Evolutionary conservation across 805 yeast species (phyloP), one percentile per base, ranked within the genome.

Genomic region (Candida chauliodis): DNA sequence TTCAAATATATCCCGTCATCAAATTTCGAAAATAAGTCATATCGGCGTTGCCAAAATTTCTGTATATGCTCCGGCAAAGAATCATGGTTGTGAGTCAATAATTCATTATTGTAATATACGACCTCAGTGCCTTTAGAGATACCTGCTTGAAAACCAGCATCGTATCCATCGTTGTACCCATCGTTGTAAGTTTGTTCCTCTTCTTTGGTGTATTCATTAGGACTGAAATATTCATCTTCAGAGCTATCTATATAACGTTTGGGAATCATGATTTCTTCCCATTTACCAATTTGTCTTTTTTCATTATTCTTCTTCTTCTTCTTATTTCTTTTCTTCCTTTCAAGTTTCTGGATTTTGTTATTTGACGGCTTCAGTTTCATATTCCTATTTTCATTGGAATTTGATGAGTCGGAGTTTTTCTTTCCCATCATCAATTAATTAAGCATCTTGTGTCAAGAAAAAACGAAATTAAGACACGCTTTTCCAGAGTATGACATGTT

Each of bases 1-100:
- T 84, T 82, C 64, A 90, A 66, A 37, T 69, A 68, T 1, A 88
- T 70, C 0, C 93, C 91, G 5, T 78, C 73, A 50, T 85, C 87
- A 47, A 70, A 84, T 45, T 61, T 66, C 5, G 77, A 63, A 54
- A 89, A 89, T 8, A 89, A 54, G 11, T 55, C 53, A 46, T 76
- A 71, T n/a, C 95, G 59, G 29, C 73, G 70, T 16, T 56, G 56
- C 89, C 90, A 86, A 56, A 73, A 81, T 53, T 79, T 79, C 39
- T 58, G 58, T 41, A 71, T 50, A 1, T 60, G 55, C 1, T 39
- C 31, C 1, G 79, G 78, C 14, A 72, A 62, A 1, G 71, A 61
- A 23, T 57, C 49, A 34, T 53, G 48, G 6, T 59, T 59, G 37
- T 63, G 75, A 63, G 62, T 64, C 28, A 67, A 45, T 20, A 64